These are phyloP conservation scores for Solanum paucissectum DNA, from an alignment of 257 asterid genomes.

Conservation along the genomic window DNA sequence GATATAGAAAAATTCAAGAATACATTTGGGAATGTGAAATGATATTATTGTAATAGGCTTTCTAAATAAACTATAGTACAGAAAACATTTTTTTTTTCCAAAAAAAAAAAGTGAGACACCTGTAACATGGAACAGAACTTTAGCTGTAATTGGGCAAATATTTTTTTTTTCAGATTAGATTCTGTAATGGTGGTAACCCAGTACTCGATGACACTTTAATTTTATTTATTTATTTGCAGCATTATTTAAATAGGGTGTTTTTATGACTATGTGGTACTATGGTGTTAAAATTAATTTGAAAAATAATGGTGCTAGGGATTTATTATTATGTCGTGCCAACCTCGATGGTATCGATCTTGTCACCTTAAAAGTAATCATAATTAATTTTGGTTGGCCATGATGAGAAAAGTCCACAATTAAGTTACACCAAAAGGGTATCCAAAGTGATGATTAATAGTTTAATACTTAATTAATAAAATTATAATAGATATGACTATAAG, in stretches of 20 bases:
- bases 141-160: slow-evolving; percentile 40
- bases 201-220: slow-evolving; percentile 38
- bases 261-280: neutral
- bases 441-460: neutral
- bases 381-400: neutral
- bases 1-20: neutral
- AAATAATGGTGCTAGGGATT: neutral
- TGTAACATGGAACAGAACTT: slow-evolving; percentile 17
- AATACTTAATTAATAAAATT: too few relatives aligned
- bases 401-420: neutral
- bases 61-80: neutral
- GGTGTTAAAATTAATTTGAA: neutral
- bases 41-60: neutral
- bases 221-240: neutral
- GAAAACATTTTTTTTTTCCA: neutral
- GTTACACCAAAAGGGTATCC: neutral
- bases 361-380: neutral
- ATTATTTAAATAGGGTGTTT: neutral
- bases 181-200: slow-evolving; percentile 20
- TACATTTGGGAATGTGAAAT: neutral
- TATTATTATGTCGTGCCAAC: slow-evolving; percentile 26
- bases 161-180: slow-evolving; percentile 12
- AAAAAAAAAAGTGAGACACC: slow-evolving; percentile 1
- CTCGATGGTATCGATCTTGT: slow-evolving; percentile 34
- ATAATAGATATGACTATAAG: too few relatives aligned